Conservation (phyloP, 805 yeast species). For the Torulaspora microellipsoides region DNA sequence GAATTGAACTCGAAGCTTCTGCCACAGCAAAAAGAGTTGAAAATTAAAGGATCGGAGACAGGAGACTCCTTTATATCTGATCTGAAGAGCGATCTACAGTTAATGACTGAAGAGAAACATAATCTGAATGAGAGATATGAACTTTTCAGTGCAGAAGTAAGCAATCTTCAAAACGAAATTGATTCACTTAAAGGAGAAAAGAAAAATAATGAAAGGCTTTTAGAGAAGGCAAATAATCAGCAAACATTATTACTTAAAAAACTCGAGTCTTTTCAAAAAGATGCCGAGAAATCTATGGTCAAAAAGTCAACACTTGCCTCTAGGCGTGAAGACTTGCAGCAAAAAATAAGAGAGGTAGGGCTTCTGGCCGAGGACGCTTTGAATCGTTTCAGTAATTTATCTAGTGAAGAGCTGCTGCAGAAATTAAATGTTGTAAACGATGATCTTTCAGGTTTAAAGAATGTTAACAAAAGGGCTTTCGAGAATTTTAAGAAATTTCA, state of each 20-base stretch:
- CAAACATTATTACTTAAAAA: conserved; percentile 51
- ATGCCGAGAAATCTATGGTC: conserved; percentile 59
- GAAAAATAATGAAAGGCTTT: conserved; percentile 35
- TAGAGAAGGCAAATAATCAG: conserved; percentile 50
- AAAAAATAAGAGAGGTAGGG: conserved; percentile 78
- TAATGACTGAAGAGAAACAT: conserved; percentile 31
- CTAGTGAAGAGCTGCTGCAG: conserved; percentile 50
- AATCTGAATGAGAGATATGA: conserved; percentile 30
- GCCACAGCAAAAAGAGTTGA: conserved; percentile 46
- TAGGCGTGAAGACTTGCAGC: conserved; percentile 68
- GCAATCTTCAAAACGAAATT: conserved; percentile 24
- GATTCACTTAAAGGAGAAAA: conserved; percentile 27
- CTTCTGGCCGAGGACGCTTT: conserved; percentile 84
- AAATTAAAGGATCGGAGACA: conserved; percentile 18
- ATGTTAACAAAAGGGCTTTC: conserved; percentile 83
- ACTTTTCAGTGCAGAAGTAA: conserved; percentile 31
- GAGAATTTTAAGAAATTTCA: conserved; percentile 76
- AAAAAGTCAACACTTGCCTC: conserved; percentile 54
- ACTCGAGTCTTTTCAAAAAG: conserved; percentile 57
- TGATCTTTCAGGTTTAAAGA: conserved; percentile 58
- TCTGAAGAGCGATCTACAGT: conserved; percentile 19
- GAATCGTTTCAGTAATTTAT: conserved; percentile 40
- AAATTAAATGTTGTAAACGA: conserved; percentile 52
- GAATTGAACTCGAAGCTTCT: conserved; percentile 55
- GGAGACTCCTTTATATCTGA: conserved; percentile 14